Evolutionary conservation across 169 alveolate genomes (phyloP).

Genomic region (Plasmodium vinckei): DNA sequence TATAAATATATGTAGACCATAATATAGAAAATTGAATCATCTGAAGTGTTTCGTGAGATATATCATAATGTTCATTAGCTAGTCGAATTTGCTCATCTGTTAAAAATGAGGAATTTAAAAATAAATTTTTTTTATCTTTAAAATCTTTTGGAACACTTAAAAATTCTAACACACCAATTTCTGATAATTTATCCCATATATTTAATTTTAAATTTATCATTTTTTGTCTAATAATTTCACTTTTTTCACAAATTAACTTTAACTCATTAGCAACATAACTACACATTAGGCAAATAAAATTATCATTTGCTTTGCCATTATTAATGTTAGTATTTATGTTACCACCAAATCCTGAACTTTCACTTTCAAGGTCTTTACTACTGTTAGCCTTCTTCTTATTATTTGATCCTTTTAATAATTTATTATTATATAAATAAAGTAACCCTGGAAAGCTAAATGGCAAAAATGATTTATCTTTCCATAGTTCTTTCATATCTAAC

Average conservation of each 20-base stretch:
- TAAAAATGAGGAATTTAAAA: conserved; percentile 51
- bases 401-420: conserved; percentile 11
- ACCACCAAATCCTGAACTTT: background rate
- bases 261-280: conserved; percentile 71
- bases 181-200: conserved; percentile 58
- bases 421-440: conserved; percentile 54
- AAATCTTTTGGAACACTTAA: conserved; percentile 69
- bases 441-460: conserved; percentile 76
- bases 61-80: conserved; percentile 70
- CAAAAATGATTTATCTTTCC: conserved; percentile 58
- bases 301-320: conserved; percentile 7
- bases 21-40: conserved; percentile 73
- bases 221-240: conserved; percentile 67
- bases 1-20: conserved; percentile 70
- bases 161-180: conserved; percentile 66
- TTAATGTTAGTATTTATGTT: background rate
- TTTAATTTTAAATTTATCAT: conserved; percentile 45
- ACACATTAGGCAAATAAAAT: conserved; percentile 69
- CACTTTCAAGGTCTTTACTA: background rate
- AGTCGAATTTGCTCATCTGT: conserved; percentile 67
- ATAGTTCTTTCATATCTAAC: conserved; percentile 66
- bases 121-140: conserved; percentile 57
- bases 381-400: background rate
- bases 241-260: conserved; percentile 43
- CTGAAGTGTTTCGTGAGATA: conserved; percentile 57